Conservation (phyloP, 2,329 filamentous ascomycete genomes). For the Alternaria arbusti region DNA sequence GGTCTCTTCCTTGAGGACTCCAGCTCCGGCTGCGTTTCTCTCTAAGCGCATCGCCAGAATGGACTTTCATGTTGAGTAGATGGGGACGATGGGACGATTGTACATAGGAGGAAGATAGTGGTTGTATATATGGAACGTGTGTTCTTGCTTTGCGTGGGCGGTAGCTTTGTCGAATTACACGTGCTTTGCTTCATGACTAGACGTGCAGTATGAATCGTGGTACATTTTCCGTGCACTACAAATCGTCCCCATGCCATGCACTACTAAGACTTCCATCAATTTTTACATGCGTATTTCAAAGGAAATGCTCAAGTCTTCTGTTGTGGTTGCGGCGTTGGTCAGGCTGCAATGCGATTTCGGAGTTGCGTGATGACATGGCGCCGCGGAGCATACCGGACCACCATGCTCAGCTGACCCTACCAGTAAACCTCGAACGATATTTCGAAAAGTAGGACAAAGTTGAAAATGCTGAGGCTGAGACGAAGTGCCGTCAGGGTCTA, state of each 20-base stretch:
- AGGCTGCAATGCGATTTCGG: not conserved
- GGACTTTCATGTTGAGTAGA: not conserved
- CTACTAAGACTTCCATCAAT: not conserved
- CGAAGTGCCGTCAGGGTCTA: slow-evolving; percentile 16
- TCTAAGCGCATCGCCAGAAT: slow-evolving; percentile 13
- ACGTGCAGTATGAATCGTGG: not conserved
- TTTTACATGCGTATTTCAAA: not conserved
- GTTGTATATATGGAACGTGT: not conserved
- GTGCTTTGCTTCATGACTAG: not conserved
- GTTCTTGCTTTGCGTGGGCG: not conserved
- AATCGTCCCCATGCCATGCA: not conserved
- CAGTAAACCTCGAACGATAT: not conserved
- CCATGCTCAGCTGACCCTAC: not conserved
- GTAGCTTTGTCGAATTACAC: not conserved
- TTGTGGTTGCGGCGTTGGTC: not conserved
- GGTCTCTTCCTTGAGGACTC: slow-evolving; percentile 50
- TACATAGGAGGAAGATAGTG: not conserved
- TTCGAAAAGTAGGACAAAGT: not conserved
- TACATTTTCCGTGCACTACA: fast-evolving
- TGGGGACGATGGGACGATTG: not conserved
- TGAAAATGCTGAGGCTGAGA: not conserved
- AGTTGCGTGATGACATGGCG: not conserved
- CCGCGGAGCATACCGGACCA: not conserved
- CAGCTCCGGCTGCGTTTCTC: slow-evolving; percentile 40
- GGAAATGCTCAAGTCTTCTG: not conserved